Conservation (phyloP, 192 early-diverging fungal species). For the Gaertneriomyces semiglobifer region DNA sequence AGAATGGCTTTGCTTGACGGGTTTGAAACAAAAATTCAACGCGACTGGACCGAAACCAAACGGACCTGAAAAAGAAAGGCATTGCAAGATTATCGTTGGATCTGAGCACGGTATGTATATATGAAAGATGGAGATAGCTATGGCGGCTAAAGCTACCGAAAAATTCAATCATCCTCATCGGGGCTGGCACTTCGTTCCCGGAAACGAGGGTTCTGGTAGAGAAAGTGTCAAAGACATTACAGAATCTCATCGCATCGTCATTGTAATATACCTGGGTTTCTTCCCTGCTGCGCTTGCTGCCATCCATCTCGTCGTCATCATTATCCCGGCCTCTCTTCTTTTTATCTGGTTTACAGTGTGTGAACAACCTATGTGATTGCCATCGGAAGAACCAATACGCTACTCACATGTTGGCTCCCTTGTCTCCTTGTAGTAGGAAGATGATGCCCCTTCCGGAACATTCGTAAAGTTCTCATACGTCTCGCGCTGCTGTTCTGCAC, state of each 20-base stretch:
- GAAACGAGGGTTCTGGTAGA: constrained; percentile 46
- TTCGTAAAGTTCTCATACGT: constrained; percentile 41
- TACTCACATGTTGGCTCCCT: constrained; percentile 10
- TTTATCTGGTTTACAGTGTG: not conserved
- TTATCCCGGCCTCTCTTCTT: constrained; percentile 25
- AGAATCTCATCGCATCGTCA: not conserved
- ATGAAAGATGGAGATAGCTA: no score
- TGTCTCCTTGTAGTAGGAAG: constrained; percentile 11
- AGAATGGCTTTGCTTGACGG: no score
- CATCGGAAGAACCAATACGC: not conserved
- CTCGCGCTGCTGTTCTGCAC: constrained; percentile 61
- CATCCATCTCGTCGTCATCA: constrained; percentile 10
- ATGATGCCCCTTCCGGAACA: constrained; percentile 24
- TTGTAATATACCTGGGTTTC: not conserved
- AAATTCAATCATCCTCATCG: constrained; percentile 26
- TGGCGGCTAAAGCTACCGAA: not conserved
- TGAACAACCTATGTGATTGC: not conserved
- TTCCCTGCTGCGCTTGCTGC: not conserved
- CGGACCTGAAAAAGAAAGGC: no score
- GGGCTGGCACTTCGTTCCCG: constrained; percentile 31
- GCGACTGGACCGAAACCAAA: no score
- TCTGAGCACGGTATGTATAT: no score
- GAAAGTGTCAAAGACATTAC: not conserved
- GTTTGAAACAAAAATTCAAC: no score
- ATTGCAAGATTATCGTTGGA: no score